phyloP scores from a whole-genome alignment of 805 yeast genomes.

The Spathaspora sp. region DNA sequence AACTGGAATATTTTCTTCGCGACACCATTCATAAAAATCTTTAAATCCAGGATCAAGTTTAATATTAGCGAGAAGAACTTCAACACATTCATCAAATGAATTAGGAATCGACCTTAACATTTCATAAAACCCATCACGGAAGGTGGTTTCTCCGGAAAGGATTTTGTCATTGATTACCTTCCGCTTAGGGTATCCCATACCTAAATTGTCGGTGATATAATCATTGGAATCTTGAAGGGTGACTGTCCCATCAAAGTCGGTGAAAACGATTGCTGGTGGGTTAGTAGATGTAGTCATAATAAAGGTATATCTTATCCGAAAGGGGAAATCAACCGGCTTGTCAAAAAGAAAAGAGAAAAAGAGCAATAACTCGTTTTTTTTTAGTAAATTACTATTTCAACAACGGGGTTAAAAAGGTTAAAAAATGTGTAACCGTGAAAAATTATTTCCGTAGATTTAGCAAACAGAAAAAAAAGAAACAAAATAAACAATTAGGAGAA shows the following conservation, averaged over 20 bases:
- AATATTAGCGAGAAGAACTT: conserved; percentile 58
- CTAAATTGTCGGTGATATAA: conserved; percentile 80
- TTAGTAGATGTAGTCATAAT: conserved; percentile 10
- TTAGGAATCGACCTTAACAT: conserved; percentile 79
- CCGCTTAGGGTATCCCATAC: conserved; percentile 75
- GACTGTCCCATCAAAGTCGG: conserved; percentile 98
- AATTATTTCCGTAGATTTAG: too few species aligned
- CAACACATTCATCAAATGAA: conserved; percentile 82
- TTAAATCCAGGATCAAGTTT: conserved; percentile 88
- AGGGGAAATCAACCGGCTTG: background rate
- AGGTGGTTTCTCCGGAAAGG: conserved; percentile 60
- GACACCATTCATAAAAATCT: conserved; percentile 77
- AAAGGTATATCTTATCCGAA: too few species aligned
- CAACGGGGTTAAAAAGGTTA: too few species aligned
- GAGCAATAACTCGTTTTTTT: too few species aligned
- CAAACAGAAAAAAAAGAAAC: too few species aligned
- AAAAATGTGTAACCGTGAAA: too few species aligned
- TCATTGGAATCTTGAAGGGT: conserved; percentile 95
- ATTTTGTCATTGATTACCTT: conserved; percentile 66
- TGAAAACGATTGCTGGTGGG: conserved; percentile 74
- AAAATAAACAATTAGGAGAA: too few species aligned
- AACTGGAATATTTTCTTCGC: conserved; percentile 68
- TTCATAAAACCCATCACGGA: conserved; percentile 76
- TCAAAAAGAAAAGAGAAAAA: background rate
- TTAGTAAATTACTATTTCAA: too few species aligned